phyloP scores from a whole-genome alignment of 2,329 filamentous ascomycete genomes.

The Plectosphaerella cucumerina region DNA sequence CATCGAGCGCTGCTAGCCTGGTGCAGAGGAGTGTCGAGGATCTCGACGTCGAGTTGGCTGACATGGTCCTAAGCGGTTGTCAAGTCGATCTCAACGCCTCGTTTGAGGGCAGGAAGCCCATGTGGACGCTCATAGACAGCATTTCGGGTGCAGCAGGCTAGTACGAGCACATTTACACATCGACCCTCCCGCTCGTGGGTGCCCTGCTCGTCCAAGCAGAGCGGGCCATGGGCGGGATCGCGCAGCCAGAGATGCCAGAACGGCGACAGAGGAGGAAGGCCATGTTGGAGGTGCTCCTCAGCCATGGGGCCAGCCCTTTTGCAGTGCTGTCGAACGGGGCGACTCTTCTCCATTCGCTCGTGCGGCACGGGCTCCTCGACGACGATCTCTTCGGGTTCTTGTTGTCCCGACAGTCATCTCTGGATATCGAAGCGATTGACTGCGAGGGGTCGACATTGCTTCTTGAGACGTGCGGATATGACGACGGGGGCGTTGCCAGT shows the following conservation, averaged over 20 bases:
- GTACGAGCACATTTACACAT: not conserved
- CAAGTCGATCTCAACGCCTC: not conserved
- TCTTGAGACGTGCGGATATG: too few relatives aligned
- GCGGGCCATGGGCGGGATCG: not conserved
- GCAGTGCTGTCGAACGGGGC: not conserved
- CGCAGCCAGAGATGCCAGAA: not conserved
- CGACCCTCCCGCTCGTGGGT: not conserved
- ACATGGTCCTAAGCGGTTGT: not conserved
- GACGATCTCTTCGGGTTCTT: not conserved
- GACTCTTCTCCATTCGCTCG: not conserved
- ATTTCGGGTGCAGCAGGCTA: too few relatives aligned
- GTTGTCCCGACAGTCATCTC: too few relatives aligned
- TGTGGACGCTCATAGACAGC: too few relatives aligned
- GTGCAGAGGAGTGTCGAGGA: not conserved
- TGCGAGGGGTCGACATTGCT: too few relatives aligned
- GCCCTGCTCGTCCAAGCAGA: not conserved
- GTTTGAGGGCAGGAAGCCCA: not conserved
- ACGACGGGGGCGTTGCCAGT: too few relatives aligned
- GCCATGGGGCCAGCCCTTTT: not conserved
- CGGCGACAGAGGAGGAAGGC: not conserved
- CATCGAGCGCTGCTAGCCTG: not conserved
- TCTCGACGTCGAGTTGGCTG: not conserved
- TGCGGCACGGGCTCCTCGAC: not conserved
- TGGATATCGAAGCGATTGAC: too few relatives aligned
- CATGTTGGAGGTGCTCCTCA: not conserved